Base-by-base conservation (phyloP, 75 land plant species). In the Pinus taeda region DNA sequence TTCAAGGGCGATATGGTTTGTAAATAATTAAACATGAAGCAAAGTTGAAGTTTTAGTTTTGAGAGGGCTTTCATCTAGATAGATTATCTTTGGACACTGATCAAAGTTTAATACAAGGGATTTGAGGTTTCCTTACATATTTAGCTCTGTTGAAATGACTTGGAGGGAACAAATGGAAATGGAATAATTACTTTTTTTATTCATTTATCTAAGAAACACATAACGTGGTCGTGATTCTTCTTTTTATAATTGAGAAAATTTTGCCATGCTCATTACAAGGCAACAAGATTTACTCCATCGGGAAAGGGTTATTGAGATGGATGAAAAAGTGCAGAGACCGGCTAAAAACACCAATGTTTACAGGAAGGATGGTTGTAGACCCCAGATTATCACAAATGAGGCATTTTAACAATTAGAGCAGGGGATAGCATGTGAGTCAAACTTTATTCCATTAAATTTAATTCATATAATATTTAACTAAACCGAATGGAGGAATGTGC, bases 401-500 rank as follows among this genome's bases (percentile, higher is more conserved):
- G 65, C 74, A 14, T 56, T 56, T 73, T 56, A 56, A 56, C 7
- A 14, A 73, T 56, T 57, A 53, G 36, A 29, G 24, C 74, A 56
- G 18, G 74, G 74, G 26, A 56, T 73, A 73, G 6, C 57, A 53
- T 73, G 45, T n/a, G 74, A 56, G 29, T 15, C 74, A 14, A 49
- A 49, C 20, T 12, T 26, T 57, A 55, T 69, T 73, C 70, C 80
- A 75, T 21, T 49, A 15, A 81, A 78, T 62, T 4, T 37, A 15
- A 78, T 76, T 39, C 76, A 86, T 62, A 78, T 81, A 14, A 82
- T 79, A 18, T 21, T 75, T 42, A 66, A 21, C 60, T 30, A 53
- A 22, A 3, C 59, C 75, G 49, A 80, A 62, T 71, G 79, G 81
- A 59, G 70, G 81, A 53, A 82, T 83, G 69, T 88, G 89, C 69